Evolutionary conservation across 768 basidiomycete genomes (phyloP).

Genomic region (Hypsizygus marmoreus): DNA sequence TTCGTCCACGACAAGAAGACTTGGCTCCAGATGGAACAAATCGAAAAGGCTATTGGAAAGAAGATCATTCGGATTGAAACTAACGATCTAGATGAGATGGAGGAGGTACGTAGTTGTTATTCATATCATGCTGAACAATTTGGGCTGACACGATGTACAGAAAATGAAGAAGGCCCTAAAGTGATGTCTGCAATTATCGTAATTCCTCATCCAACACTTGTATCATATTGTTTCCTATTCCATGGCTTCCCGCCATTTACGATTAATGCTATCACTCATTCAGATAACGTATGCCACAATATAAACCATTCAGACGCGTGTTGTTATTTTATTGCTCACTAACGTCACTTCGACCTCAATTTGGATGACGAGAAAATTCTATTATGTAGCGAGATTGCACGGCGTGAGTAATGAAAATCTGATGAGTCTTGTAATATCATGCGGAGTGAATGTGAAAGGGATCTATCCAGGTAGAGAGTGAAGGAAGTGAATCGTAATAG

Average conservation of each 20-base stretch:
- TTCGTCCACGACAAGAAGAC: slow-evolving; percentile 92
- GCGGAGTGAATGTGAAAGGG: slow-evolving; percentile 8
- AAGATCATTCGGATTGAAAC: slow-evolving; percentile 88
- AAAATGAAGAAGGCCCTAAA: slow-evolving; percentile 84
- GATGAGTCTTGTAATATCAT: slow-evolving; percentile 10
- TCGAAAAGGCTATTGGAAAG: slow-evolving; percentile 77
- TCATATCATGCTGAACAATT: slow-evolving; percentile 3
- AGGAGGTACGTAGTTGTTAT: slow-evolving; percentile 59
- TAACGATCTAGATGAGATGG: slow-evolving; percentile 90
- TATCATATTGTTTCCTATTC: not conserved
- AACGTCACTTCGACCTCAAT: not conserved
- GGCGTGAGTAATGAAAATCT: slow-evolving; percentile 8
- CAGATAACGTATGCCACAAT: no score
- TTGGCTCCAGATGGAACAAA: slow-evolving; percentile 87
- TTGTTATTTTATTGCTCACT: not conserved
- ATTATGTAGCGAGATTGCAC: slow-evolving; percentile 16
- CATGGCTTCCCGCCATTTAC: not conserved
- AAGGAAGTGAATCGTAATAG: slow-evolving; percentile 8
- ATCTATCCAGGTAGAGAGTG: slow-evolving; percentile 16
- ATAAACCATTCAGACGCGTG: no score
- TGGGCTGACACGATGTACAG: slow-evolving; percentile 32
- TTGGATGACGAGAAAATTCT: slow-evolving; percentile 13
- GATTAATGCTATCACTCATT: no score
- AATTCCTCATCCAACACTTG: not conserved
- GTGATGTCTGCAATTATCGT: slow-evolving; percentile 35